These are phyloP conservation scores for Hirsutella rhossiliensis DNA, from an alignment of 2,329 filamentous ascomycete genomes.

Conservation along the genomic window DNA sequence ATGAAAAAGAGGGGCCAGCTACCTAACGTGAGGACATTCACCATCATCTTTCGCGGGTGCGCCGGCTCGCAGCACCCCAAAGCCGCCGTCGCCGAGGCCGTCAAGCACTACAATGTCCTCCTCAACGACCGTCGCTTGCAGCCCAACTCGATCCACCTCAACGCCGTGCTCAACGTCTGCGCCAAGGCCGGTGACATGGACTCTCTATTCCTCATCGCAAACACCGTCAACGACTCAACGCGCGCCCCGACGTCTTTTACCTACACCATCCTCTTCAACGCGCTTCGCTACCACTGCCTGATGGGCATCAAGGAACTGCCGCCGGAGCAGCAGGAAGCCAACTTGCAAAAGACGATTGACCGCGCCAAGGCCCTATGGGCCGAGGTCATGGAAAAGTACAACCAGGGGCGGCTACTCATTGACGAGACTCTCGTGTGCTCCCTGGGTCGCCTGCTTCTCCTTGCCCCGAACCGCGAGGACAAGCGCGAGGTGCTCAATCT, in stretches of 20 bases:
- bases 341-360: slow-evolving; percentile 36
- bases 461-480: slow-evolving; percentile 46
- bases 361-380: slow-evolving; percentile 70
- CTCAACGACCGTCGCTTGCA: slow-evolving; percentile 48
- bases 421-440: slow-evolving; percentile 70
- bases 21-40: slow-evolving; percentile 76
- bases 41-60: slow-evolving; percentile 68
- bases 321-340: slow-evolving; percentile 18
- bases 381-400: slow-evolving; percentile 69
- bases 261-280: slow-evolving; percentile 74
- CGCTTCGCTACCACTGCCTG: slow-evolving; percentile 38
- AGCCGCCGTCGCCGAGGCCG: slow-evolving; percentile 53
- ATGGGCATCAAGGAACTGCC: slow-evolving; percentile 13
- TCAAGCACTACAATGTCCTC: slow-evolving; percentile 69
- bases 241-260: slow-evolving; percentile 56
- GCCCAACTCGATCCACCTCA: slow-evolving; percentile 72
- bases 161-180: slow-evolving; percentile 78
- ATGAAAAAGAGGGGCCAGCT: slow-evolving; percentile 89
- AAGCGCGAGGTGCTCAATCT: slow-evolving; percentile 62
- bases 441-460: slow-evolving; percentile 69
- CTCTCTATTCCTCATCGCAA: slow-evolving; percentile 63
- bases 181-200: slow-evolving; percentile 64
- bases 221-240: slow-evolving; percentile 53
- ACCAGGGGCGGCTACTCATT: slow-evolving; percentile 52
- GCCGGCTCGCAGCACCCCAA: slow-evolving; percentile 45